Evolutionary conservation across 352 stramenopile species (phyloP), one percentile per base, ranked within the genome.

Genomic region (Phytophthora lateralis): DNA sequence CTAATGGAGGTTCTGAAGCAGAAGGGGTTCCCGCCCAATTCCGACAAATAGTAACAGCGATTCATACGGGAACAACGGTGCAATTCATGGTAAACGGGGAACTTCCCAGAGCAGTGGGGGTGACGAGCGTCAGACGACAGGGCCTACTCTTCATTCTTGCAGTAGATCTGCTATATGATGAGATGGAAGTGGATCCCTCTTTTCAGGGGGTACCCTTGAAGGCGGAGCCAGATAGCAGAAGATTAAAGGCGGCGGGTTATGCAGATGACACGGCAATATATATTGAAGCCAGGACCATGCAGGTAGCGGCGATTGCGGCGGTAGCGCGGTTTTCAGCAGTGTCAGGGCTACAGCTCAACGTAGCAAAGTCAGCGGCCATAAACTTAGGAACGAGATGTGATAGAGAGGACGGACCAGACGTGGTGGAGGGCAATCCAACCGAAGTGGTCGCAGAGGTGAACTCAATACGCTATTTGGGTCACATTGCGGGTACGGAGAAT

Each of bases 111-210:
- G 8, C 15, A 6, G 3, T 66, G 0, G 2, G 0, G 10, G 24
- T 65, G 1, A 59, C 57, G 6, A 39, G 58, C 0, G 49, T 49
- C 0, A 66, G 45, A 14, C 4, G 49, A 26, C 42, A 65, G 30
- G 41, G 21, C 0, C 18, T 52, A 1, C 12, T 42, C 6, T 42
- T 42, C 35, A 42, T 42, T 1, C 5, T 42, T 3, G 35, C 14
- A 18, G 35, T 42, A 5, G 35, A 42, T 21, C 5, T 42, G 14
- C 14, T 42, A 2, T 42, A 42, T 21, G 35, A 42, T 9, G 35
- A 42, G 7, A 9, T 42, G 26, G 26, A 29, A 6, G 26, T 29
- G 2, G 26, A n/a, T n/a, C n/a, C n/a, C n/a, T n/a, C n/a, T n/a
- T n/a, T n/a, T n/a, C n/a, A n/a, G n/a, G n/a, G n/a, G n/a, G n/a